phyloP scores from a whole-genome alignment of 345 rosid species.

The Corchorus olitorius region DNA sequence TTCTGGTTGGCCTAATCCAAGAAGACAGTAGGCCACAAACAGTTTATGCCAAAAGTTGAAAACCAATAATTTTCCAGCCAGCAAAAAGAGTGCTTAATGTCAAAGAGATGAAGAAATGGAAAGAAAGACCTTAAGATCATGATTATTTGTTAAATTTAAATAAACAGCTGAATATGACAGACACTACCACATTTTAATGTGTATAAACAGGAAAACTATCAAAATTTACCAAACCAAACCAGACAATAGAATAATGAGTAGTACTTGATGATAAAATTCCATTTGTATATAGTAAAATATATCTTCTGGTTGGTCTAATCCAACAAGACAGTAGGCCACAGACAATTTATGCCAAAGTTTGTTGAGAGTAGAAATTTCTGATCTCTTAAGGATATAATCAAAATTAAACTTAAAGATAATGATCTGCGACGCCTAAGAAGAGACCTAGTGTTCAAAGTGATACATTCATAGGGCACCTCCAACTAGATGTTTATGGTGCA shows the following conservation, averaged over 20 bases:
- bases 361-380: neutral
- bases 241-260: neutral
- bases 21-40: neutral
- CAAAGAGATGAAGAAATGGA: no score
- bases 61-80: neutral
- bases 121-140: no score
- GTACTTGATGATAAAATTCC: neutral
- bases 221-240: neutral
- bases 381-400: neutral
- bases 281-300: neutral
- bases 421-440: neutral
- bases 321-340: neutral
- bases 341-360: neutral
- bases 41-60: neutral
- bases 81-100: neutral
- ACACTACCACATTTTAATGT: neutral
- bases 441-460: neutral
- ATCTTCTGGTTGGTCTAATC: slow-evolving; percentile 2
- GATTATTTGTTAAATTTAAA: neutral
- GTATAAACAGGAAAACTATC: neutral
- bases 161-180: neutral
- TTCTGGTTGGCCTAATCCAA: slow-evolving; percentile 5
- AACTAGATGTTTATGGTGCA: neutral
- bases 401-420: neutral
- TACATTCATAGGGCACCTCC: neutral